Base-by-base conservation (phyloP, 805 yeast species). In the Alloascoidea africana region DNA sequence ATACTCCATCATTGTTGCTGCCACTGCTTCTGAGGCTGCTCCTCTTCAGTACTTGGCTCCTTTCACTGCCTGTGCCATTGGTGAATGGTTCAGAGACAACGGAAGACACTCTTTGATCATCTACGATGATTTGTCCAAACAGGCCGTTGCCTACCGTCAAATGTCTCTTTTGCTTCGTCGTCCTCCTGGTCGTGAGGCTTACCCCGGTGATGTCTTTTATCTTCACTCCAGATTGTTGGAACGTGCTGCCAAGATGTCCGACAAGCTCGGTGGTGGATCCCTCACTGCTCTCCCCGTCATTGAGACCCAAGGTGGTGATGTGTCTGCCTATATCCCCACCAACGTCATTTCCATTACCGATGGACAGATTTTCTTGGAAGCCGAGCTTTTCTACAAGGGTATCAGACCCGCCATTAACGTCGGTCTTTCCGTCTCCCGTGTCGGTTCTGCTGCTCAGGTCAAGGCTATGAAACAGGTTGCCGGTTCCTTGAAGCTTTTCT, bases 31-130 rank as follows among this genome's bases (percentile, higher is more conserved):
- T 47, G 98, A 91, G 76, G 98, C 98, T 55, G 98, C 99, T 66
- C 99, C 99, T 66, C 76, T 91, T 68, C 99, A 91, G 76, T 91
- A 86, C 76, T 71, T 91, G 64, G 97, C 99, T 74, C 99, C 99
- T 65, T 91, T 91, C 95, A 85, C 98, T 55, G 99, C 87, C 53
- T 81, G 94, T 65, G 94, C 99, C 59, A 87, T 91, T 64, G 96
- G 97, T 73, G 99, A 91, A 75, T 91, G 98, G 98, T 91, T 91
- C 93, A 85, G 98, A 78, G 99, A 91, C 76, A 91, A 89, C 68
- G 96, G 95, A 63, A 83, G 68, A 66, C 97, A 91, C 69, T 93
- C 97, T 55, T 73, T 89, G 71, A 91, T 89, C 66, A 70, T 85
- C 78, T 89, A 73, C 70, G 97, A 89, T 66, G 97, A 89, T 70